Percentiles rank a stretch among this genome's conserved stretches.
phyloP scores from a whole-genome alignment of 768 basidiomycete species.

The Amanita pseudoporphyria region DNA sequence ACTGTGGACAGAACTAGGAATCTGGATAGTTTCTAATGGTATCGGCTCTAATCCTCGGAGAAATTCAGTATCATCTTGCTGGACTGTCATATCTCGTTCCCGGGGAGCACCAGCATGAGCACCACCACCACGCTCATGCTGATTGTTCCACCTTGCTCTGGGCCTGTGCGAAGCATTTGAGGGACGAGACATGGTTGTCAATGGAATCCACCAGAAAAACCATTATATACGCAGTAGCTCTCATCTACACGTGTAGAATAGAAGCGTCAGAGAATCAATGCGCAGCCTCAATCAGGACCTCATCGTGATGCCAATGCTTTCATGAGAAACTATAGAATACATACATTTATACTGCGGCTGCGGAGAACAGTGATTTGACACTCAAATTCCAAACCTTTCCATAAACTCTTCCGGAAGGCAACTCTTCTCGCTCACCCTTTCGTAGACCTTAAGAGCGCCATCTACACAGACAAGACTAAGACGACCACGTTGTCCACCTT shows the following conservation, averaged over 20 bases:
- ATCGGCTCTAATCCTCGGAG: slow-evolving; percentile 1
- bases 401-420: slow-evolving; percentile 3
- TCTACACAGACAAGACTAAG: slow-evolving; percentile 5
- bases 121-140: neutral
- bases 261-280: neutral
- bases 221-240: neutral
- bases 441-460: neutral
- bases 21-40: neutral
- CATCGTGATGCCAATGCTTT: neutral
- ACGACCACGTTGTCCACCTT: slow-evolving; percentile 3
- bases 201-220: neutral
- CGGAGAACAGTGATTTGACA: neutral
- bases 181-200: neutral
- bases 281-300: neutral
- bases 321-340: neutral
- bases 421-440: slow-evolving; percentile 1
- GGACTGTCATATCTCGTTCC: neutral
- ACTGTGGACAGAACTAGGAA: neutral
- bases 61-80: neutral
- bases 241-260: slow-evolving; percentile 1
- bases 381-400: slow-evolving; percentile 4
- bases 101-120: neutral
- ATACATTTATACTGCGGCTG: neutral
- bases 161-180: neutral
- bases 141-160: neutral